Base-by-base conservation (phyloP, 2,329 filamentous ascomycete species). In the Xylaria sp. region DNA sequence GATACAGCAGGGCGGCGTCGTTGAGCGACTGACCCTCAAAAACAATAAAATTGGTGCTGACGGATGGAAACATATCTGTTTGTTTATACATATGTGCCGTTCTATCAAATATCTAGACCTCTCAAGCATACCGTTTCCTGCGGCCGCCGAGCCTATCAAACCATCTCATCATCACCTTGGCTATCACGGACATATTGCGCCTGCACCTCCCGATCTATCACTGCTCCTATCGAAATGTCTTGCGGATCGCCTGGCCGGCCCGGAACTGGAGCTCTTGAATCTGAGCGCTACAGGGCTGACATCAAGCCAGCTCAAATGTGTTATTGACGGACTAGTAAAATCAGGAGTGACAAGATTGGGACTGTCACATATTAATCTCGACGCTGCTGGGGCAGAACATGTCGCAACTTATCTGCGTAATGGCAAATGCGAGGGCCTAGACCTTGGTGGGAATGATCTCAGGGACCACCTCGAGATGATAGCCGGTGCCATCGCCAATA, bases 81-180 rank as follows among this genome's bases (percentile, higher is more conserved):
- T 97, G 6, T 99, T 98, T 74, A 83, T 97, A 55, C 92, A 97
- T 77, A 89, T 97, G 81, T 97, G 92, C 70, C 89, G 88, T 65
- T 93, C 93, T 0, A 82, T 99, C 59, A 94, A 93, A 75, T 90
- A 86, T 5, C 85, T 98, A 23, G 95, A 99, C 75, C 76, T 98
- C 28, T 96, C 94, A 0, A 90, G 92, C 71, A 89, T 97, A 61
- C 85, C 87, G 2, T 94, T 98, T 67, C 93, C 92, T 31, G 46
- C 62, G 14, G 57, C 70, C 12, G 21, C 61, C 47, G 68, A 74
- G 52, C 61, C 66, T 45, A 12, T 64, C 23, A 71, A 71, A 61
- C 31, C 70, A 7, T 61, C 66, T 9, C 59, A 72, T 14, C 57
- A 58, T 40, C 72, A 73, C 37, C 63, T 65, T 45, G 70, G 69